Conservation (phyloP, 1,284 basidiomycete genomes). For the Pholiota adiposa region DNA sequence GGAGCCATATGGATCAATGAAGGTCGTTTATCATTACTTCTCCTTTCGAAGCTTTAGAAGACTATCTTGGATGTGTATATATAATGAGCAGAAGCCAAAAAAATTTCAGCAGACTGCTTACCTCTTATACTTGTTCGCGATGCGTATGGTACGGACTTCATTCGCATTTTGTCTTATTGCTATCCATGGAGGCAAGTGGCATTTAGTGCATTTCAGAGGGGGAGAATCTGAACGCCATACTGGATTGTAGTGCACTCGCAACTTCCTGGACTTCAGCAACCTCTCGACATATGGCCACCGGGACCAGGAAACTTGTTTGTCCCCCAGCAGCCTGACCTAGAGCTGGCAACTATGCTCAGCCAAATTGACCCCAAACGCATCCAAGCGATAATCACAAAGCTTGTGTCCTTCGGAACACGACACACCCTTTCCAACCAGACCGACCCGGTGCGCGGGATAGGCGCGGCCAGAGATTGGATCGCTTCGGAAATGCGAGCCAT, state of each 20-base stretch:
- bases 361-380: conserved; percentile 49
- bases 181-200: neutral
- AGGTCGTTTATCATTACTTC: neutral
- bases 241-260: neutral
- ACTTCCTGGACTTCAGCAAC: neutral
- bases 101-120: neutral
- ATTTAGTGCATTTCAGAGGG: neutral
- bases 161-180: neutral
- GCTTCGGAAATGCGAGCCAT: conserved; percentile 47
- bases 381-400: conserved; percentile 49
- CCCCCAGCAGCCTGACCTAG: conserved; percentile 1
- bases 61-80: neutral
- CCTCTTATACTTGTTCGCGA: neutral
- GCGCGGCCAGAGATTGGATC: conserved; percentile 59
- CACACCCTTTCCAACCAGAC: conserved; percentile 56
- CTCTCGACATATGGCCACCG: conserved; percentile 1
- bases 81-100: neutral
- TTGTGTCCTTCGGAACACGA: conserved; percentile 59
- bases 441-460: conserved; percentile 53
- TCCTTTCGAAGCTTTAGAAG: neutral
- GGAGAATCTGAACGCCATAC: neutral
- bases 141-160: neutral
- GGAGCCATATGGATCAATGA: neutral
- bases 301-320: conserved; percentile 1
- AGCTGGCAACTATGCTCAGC: conserved; percentile 44